Evolutionary conservation across 495 filamentous ascomycete species (phyloP).

Genomic region (Penicillium diatomitis): DNA sequence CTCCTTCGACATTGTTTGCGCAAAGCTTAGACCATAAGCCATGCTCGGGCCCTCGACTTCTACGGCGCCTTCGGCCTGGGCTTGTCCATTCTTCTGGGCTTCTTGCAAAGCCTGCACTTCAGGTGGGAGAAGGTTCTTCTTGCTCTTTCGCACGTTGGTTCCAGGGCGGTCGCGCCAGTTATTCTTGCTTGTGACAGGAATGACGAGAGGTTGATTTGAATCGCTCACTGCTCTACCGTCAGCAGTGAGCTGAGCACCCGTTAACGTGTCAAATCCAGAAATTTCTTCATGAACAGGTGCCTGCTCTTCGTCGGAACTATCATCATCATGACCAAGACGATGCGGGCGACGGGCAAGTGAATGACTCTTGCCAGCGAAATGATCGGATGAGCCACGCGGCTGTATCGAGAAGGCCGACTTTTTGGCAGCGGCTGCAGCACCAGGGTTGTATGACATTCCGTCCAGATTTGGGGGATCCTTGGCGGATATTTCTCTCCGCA

Average conservation of each 20-base stretch:
- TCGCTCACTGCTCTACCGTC: constrained; percentile 20
- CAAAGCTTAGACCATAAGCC: constrained; percentile 41
- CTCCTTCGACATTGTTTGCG: constrained; percentile 13
- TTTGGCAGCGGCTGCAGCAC: constrained; percentile 15
- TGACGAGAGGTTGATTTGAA: constrained; percentile 48
- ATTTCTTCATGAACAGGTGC: constrained; percentile 40
- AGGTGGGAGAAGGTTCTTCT: constrained; percentile 42
- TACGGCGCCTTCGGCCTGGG: constrained; percentile 17
- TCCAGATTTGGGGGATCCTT: too few species aligned
- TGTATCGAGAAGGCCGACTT: constrained; percentile 30
- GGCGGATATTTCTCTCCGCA: too few species aligned
- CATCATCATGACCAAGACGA: constrained; percentile 28
- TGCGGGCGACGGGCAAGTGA: constrained; percentile 30
- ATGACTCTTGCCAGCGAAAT: constrained; percentile 8
- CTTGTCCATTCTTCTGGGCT: constrained; percentile 24
- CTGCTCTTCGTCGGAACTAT: constrained; percentile 40
- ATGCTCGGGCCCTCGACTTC: constrained; percentile 32
- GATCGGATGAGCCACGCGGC: constrained; percentile 14
- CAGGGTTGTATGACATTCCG: background rate
- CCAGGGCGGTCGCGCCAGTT: constrained; percentile 57
- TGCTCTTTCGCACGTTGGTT: constrained; percentile 41
- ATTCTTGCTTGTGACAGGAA: constrained; percentile 55
- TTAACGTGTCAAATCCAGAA: constrained; percentile 48
- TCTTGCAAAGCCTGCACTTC: constrained; percentile 41
- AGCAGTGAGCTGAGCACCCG: constrained; percentile 45